These are phyloP conservation scores for Coniophora puteana DNA, from an alignment of 1,284 basidiomycete genomes.

Conservation along the genomic window DNA sequence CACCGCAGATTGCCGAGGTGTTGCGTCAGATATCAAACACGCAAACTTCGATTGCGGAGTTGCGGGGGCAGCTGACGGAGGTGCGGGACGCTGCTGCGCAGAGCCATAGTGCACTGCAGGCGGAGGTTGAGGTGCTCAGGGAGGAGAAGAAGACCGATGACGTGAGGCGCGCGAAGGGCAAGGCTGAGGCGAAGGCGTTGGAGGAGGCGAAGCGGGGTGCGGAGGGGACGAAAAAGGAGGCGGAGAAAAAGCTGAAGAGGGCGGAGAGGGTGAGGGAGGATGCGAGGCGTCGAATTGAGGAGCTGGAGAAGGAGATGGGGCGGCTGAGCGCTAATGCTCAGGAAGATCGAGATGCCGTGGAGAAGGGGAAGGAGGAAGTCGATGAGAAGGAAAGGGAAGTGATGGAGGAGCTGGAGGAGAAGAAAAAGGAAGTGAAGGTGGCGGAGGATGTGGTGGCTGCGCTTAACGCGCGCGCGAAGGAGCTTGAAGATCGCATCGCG, in stretches of 20 bases:
- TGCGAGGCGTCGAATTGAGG: conserved; percentile 60
- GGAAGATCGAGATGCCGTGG: conserved; percentile 51
- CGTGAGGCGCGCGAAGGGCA: conserved; percentile 71
- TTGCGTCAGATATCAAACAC: conserved; percentile 73
- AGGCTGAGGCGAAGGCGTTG: conserved; percentile 74
- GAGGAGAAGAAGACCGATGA: conserved; percentile 85
- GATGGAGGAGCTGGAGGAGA: conserved; percentile 50
- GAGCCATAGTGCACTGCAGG: conserved; percentile 64
- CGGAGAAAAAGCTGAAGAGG: conserved; percentile 81
- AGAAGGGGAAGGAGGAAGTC: conserved; percentile 37
- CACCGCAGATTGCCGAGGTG: conserved; percentile 72
- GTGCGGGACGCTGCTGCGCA: conserved; percentile 59
- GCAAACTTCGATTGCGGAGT: conserved; percentile 64
- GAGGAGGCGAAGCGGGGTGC: conserved; percentile 87
- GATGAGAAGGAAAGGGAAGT: conserved; percentile 46
- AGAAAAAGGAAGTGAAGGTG: conserved; percentile 63
- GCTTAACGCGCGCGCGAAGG: conserved; percentile 51
- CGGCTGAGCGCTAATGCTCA: conserved; percentile 50
- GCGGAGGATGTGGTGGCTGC: conserved; percentile 65
- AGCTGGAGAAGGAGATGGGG: conserved; percentile 67
- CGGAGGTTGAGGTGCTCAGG: conserved; percentile 72
- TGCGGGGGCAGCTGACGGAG: conserved; percentile 75
- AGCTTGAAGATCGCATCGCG: conserved; percentile 55
- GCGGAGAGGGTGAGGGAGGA: conserved; percentile 65
- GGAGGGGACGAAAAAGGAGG: conserved; percentile 76